Evolutionary conservation across 2,329 filamentous ascomycete genomes (phyloP).

Genomic region (Phaeosphaeria sp.): DNA sequence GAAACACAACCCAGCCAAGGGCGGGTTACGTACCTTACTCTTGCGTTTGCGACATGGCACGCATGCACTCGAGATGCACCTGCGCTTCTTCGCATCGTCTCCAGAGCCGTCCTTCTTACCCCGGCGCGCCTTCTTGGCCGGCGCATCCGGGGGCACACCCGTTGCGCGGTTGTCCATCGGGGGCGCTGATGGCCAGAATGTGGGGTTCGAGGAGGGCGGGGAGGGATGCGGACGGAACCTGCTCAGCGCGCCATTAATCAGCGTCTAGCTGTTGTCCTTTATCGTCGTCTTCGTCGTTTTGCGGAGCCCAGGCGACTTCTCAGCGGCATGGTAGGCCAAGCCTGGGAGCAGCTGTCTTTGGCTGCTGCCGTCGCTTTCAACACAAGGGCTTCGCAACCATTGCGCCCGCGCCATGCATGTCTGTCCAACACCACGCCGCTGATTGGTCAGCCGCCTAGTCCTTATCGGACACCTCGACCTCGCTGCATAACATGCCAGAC

Average conservation of each 20-base stretch:
- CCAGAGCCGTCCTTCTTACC: constrained; percentile 46
- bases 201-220: constrained; percentile 23
- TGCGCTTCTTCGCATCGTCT: constrained; percentile 51
- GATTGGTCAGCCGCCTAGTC: constrained; percentile 14
- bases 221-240: constrained; percentile 16
- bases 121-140: constrained; percentile 42
- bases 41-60: constrained; percentile 51
- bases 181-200: constrained; percentile 3
- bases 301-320: constrained; percentile 6
- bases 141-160: constrained; percentile 17
- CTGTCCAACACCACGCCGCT: constrained; percentile 8
- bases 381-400: constrained; percentile 1
- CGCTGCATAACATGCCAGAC: not conserved
- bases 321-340: constrained; percentile 27
- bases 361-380: constrained; percentile 15
- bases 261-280: constrained; percentile 17
- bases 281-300: constrained; percentile 13
- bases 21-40: constrained; percentile 44
- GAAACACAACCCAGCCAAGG: constrained; percentile 10
- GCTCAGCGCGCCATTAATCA: constrained; percentile 31
- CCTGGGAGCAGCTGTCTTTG: constrained; percentile 12
- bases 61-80: constrained; percentile 50
- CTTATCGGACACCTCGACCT: constrained; percentile 16
- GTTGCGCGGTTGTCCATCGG: constrained; percentile 4
- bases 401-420: constrained; percentile 1